Evolutionary conservation across 2,329 filamentous ascomycete genomes (phyloP), one percentile per base, ranked within the genome.

Genomic region (Sodiomyces alkalinus): DNA sequence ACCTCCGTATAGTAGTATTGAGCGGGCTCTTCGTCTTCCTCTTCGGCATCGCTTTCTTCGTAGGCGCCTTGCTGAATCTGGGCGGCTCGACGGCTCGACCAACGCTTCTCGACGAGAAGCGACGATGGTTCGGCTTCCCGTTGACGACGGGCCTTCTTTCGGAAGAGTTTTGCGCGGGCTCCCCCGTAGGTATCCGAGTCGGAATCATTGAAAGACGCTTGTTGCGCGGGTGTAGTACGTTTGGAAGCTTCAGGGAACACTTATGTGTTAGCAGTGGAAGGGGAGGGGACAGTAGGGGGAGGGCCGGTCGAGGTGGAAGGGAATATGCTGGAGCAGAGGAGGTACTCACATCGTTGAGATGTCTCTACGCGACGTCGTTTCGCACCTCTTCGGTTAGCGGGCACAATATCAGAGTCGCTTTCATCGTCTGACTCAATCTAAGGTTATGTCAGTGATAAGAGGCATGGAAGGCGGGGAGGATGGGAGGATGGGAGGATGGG

Each of bases 81-180:
- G 10, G 80, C 80, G 30, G 83, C 81, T 37, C 82, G 79, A 34
- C 87, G 70, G 30, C 78, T 90, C 6, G 86, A 93, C 69, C 92
- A 94, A 39, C 87, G 79, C 46, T 93, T 81, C 56, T 93, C 86
- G 32, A 71, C 69, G 41, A 77, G 69, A 5, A 74, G 63, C 6
- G 79, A 66, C 22, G 71, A 66, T 9, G 73, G 68, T 42, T 76
- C 69, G 15, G 74, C 66, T 47, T 83, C 68, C 33, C 76, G 62
- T 46, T 80, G 71, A 35, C 77, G 74, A 31, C 78, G 79, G 35
- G 82, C 80, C 49, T 82, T 86, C 56, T 86, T 90, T 38, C 68
- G 74, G 22, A 62, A 54, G 32, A 62, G 74, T 41, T 74, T 77
- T 33, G 70, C 72, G 33, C 77, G 75, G 36, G 79, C 71, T 35